Conservation (phyloP, 495 filamentous ascomycete species). For the Penicillium waksmanii region DNA sequence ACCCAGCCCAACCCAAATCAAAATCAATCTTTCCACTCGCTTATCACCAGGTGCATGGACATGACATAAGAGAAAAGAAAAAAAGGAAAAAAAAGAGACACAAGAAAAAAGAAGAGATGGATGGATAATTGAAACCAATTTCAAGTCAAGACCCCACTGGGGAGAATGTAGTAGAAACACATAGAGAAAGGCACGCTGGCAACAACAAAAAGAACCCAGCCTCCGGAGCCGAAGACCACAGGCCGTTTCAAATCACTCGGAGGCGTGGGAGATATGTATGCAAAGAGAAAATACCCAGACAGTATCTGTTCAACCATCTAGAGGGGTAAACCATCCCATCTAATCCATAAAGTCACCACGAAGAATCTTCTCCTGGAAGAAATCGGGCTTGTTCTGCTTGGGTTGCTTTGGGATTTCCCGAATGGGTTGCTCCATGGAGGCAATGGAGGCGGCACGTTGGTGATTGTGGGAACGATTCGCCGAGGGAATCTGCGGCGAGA, state of each 20-base stretch:
- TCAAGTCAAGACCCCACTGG: too few species aligned
- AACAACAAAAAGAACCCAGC: too few species aligned
- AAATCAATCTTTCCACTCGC: background rate
- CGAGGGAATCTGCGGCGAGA: slow-evolving; percentile 34
- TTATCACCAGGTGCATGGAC: background rate
- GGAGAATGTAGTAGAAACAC: too few species aligned
- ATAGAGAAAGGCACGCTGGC: too few species aligned
- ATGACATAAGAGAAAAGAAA: too few species aligned
- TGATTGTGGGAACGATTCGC: slow-evolving; percentile 40
- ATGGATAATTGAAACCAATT: background rate
- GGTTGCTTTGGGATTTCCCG: slow-evolving; percentile 71
- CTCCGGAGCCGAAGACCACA: too few species aligned
- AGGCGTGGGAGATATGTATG: background rate
- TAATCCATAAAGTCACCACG: slow-evolving; percentile 99
- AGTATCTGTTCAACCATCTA: too few species aligned
- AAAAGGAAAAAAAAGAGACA: background rate
- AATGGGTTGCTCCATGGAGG: slow-evolving; percentile 66
- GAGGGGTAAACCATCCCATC: background rate
- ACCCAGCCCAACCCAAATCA: too few species aligned
- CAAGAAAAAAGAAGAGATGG: background rate
- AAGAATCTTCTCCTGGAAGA: slow-evolving; percentile 93
- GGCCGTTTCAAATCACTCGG: too few species aligned
- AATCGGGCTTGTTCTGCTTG: slow-evolving; percentile 76
- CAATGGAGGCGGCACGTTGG: slow-evolving; percentile 64
- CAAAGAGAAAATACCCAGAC: background rate